These are phyloP conservation scores for Candida arabinofermentans DNA, from an alignment of 805 yeast genomes.

Conservation along the genomic window DNA sequence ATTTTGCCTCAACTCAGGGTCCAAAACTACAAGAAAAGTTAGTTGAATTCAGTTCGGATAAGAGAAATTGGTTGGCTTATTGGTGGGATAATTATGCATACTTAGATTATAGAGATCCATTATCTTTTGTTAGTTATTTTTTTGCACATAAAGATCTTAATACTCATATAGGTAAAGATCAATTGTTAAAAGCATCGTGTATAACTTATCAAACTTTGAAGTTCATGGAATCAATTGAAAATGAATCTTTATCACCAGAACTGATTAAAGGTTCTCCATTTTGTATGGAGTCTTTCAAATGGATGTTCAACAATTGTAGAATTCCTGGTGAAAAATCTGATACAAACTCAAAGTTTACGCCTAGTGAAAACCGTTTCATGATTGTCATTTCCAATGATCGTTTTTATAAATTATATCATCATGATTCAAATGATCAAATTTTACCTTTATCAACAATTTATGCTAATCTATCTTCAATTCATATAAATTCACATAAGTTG, in stretches of 20 bases:
- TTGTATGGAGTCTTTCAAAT: constrained; percentile 90
- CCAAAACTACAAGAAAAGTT: constrained; percentile 72
- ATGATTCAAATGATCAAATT: constrained; percentile 40
- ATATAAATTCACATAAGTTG: constrained; percentile 30
- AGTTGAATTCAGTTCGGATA: constrained; percentile 45
- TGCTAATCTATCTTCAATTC: constrained; percentile 56
- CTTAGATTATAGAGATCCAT: constrained; percentile 86
- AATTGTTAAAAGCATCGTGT: constrained; percentile 71
- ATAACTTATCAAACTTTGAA: constrained; percentile 62
- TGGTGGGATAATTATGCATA: constrained; percentile 96
- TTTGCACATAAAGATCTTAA: constrained; percentile 75
- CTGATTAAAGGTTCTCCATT: constrained; percentile 69
- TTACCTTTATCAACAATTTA: constrained; percentile 47
- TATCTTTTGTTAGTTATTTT: constrained; percentile 90
- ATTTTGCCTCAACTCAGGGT: constrained; percentile 60
- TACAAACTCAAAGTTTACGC: constrained; percentile 44
- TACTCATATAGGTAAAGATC: constrained; percentile 52
- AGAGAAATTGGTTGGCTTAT: constrained; percentile 83
- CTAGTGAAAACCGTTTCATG: constrained; percentile 58
- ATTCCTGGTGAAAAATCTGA: constrained; percentile 70
- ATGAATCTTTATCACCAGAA: constrained; percentile 78
- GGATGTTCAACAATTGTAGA: constrained; percentile 88
- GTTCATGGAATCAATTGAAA: constrained; percentile 63
- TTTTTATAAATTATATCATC: constrained; percentile 73
- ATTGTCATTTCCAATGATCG: constrained; percentile 71